Conservation (phyloP, 2,329 filamentous ascomycete genomes). For the Podosphaera aphanis region DNA sequence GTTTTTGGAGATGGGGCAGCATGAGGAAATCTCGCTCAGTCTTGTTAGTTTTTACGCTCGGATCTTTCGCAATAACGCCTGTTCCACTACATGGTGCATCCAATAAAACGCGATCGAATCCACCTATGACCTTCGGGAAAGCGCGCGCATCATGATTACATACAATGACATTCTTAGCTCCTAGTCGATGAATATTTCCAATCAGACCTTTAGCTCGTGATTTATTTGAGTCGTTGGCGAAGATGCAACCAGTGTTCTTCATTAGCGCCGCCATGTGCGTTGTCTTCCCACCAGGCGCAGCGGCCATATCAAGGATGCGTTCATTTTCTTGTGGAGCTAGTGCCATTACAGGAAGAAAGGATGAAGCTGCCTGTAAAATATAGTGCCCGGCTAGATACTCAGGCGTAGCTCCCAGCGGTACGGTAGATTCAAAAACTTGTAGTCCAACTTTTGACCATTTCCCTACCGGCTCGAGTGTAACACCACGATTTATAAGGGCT, state of each 20-base stretch:
- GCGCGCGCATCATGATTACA: conserved; percentile 88
- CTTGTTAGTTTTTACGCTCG: conserved; percentile 95
- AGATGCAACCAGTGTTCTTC: conserved; percentile 88
- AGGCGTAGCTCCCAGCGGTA: conserved; percentile 66
- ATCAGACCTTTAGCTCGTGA: conserved; percentile 87
- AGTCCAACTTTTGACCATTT: conserved; percentile 98
- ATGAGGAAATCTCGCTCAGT: conserved; percentile 84
- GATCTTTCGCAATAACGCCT: conserved; percentile 91
- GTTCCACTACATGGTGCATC: conserved; percentile 93
- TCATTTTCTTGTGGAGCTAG: conserved; percentile 84
- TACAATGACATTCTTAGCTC: conserved; percentile 80
- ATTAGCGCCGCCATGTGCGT: conserved; percentile 91
- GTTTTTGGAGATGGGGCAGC: conserved; percentile 84
- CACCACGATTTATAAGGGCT: conserved; percentile 81
- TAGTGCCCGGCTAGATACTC: conserved; percentile 96
- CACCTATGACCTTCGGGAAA: conserved; percentile 83
- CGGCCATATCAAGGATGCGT: conserved; percentile 76
- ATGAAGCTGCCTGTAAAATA: conserved; percentile 88
- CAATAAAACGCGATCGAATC: conserved; percentile 82
- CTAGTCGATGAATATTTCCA: conserved; percentile 88
- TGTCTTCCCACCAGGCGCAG: conserved; percentile 87
- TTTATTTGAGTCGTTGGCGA: conserved; percentile 94
- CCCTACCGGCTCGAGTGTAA: conserved; percentile 85
- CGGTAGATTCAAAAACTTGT: conserved; percentile 79
- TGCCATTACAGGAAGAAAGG: conserved; percentile 94